Evolutionary conservation across 1,284 basidiomycete species (phyloP).

Genomic region (Ustilago trichophora): DNA sequence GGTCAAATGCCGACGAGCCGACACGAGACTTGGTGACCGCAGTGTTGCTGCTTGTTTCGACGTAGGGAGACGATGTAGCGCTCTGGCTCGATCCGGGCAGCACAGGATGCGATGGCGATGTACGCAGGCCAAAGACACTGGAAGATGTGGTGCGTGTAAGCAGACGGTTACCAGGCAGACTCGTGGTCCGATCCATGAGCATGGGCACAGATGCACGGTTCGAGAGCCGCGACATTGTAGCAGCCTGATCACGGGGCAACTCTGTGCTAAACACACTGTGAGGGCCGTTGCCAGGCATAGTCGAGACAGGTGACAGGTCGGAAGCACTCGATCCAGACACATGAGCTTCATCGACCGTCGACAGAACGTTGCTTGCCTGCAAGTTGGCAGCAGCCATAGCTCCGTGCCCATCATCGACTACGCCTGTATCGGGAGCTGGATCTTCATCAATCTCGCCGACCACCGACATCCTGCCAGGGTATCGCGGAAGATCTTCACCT

Average conservation of each 20-base stretch:
- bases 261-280: neutral
- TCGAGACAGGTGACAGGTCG: too few species aligned
- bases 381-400: neutral
- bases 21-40: constrained; percentile 2
- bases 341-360: constrained; percentile 7
- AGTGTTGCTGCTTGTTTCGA: neutral
- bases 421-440: neutral
- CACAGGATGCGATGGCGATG: constrained; percentile 9
- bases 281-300: neutral
- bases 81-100: constrained; percentile 2
- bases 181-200: constrained; percentile 39
- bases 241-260: neutral
- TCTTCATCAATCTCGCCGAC: constrained; percentile 45
- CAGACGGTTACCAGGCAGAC: constrained; percentile 25
- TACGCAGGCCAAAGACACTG: constrained; percentile 8
- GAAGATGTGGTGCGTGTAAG: constrained; percentile 18
- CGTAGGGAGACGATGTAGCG: constrained; percentile 2
- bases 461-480: constrained; percentile 55
- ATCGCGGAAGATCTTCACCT: constrained; percentile 62
- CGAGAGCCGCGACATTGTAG: constrained; percentile 5
- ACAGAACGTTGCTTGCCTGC: neutral
- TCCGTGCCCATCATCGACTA: neutral
- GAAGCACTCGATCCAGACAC: neutral
- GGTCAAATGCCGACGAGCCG: constrained; percentile 33
- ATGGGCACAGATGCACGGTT: constrained; percentile 7